Base-by-base conservation (phyloP, 768 basidiomycete genomes). In the Boletus rubroflammeus region DNA sequence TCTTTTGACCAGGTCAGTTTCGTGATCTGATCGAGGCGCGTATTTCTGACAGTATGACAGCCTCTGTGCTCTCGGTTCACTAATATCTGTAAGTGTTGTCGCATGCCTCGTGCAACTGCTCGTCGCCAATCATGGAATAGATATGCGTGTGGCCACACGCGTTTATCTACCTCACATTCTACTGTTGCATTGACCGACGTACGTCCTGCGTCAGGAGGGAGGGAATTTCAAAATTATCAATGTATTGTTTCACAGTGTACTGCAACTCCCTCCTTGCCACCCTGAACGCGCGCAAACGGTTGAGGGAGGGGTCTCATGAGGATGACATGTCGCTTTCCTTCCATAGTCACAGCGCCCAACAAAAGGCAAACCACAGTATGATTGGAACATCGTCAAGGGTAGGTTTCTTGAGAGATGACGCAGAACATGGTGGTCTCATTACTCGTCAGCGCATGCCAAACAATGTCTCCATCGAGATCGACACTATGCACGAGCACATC, bases 151-250 rank as follows among this genome's bases (percentile, higher is more conserved):
- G 78, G 25, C 75, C 74, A 0, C 42, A 73, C 6, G 78, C 81
- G 0, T 81, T 81, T 67, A 66, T 82, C 48, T 84, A 84, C 52
- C 81, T 83, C 45, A 68, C 75, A 2, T 84, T 84, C 67, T 84
- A 78, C 63, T 83, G 82, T 59, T 79, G 78, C 63, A 76, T 83
- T 32, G 81, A 82, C 19, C 75, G 82, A 48, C 67, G 82, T 84
- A 62, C 64, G 81, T 76, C 23, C 13, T 21, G 17, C 28, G n/a
- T 32, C 29, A 8, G 14, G 17, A 19, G 29, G 28, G n/a, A 10
- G n/a, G 10, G 6, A 9, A 5, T 23, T 5, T 3, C n/a, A n/a
- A n/a, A n/a, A n/a, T 29, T 14, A 23, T 38, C 43, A 15, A 52
- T 13, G 5, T 2, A 15, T 26, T 15, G 25, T 10, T 17, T 26